Base-by-base conservation (phyloP, 495 filamentous ascomycete genomes). In the Astrothelium macrocarpum region DNA sequence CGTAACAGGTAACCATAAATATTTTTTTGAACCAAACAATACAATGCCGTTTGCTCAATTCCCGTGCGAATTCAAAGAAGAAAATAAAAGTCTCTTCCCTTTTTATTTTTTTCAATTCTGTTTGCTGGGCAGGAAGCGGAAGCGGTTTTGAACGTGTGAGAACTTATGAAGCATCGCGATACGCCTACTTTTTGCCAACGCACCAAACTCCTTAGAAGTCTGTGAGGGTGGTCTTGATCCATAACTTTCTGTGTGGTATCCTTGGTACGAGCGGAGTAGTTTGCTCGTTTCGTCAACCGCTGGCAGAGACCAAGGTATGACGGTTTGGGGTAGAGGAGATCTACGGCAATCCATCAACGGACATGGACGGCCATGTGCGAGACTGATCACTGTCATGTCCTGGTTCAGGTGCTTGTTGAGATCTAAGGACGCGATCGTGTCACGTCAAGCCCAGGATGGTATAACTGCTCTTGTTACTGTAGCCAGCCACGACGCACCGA, bases 301-400 rank as follows among this genome's bases (percentile, higher is more conserved):
- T 20, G 23, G 2, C 49, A 29, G 20, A 56, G 49, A 2, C 29
- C 7, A 3, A 56, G 20, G 49, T 56, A 5, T 56, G 23, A 56
- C 49, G 49, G 49, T 56, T 56, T 56, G 49, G 49, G 20, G 49
- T 56, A 56, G 29, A 29, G 49, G 10, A 56, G 25, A 56, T 56
- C 49, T 56, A 56, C 49, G 25, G 25, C 49, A 10, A 20, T 29
- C 49, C 9, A 10, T 56, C 49, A 20, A 56, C 49, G 49, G 49
- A 56, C 49, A 56, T 56, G 4, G 16, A 56, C 49, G 49, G 49
- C 49, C 49, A 56, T 56, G 49, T 29, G 49, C 49, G 49, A 56
- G 49, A 56, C 49, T 20, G 49, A 56, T 56, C 49, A 29, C 49
- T 25, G 9, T 56, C 49, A 56, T 56, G 26, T 56, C 49, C 49